phyloP scores from a whole-genome alignment of 139 green algal species.

The Mesotaenium endlicherianum region DNA sequence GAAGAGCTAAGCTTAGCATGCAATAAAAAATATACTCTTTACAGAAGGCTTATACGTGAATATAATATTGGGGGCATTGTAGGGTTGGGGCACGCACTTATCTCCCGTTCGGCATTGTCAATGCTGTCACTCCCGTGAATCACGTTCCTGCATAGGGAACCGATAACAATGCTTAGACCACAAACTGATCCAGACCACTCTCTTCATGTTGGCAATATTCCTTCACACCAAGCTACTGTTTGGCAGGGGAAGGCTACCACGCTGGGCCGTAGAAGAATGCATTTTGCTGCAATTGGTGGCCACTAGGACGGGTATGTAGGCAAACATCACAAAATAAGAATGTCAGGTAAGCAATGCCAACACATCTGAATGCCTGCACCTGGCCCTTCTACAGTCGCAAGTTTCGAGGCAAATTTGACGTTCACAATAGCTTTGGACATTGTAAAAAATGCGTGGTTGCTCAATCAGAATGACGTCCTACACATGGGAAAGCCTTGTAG shows the following conservation, averaged over 20 bases:
- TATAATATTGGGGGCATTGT: background rate
- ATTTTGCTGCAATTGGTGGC: background rate
- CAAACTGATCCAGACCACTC: background rate
- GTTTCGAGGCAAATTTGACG: too few species aligned
- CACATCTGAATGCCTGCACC: too few species aligned
- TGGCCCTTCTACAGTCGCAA: too few species aligned
- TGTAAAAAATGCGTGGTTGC: too few species aligned
- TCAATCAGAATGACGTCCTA: too few species aligned
- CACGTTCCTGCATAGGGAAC: conserved; percentile 15
- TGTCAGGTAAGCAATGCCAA: too few species aligned
- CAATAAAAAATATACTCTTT: background rate
- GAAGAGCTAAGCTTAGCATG: background rate
- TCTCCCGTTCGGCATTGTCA: conserved; percentile 14
- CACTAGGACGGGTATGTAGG: background rate
- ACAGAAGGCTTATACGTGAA: too few species aligned
- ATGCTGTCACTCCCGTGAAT: conserved; percentile 13
- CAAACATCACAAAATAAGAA: background rate
- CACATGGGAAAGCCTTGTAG: too few species aligned
- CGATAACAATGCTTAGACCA: background rate
- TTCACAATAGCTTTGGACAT: too few species aligned
- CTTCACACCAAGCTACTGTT: background rate
- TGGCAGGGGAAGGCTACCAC: background rate
- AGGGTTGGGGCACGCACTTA: background rate
- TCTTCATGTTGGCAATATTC: background rate
- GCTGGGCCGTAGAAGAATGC: background rate